Evolutionary conservation across 345 rosid species (phyloP).

Genomic region (Gossypium herbaceum): DNA sequence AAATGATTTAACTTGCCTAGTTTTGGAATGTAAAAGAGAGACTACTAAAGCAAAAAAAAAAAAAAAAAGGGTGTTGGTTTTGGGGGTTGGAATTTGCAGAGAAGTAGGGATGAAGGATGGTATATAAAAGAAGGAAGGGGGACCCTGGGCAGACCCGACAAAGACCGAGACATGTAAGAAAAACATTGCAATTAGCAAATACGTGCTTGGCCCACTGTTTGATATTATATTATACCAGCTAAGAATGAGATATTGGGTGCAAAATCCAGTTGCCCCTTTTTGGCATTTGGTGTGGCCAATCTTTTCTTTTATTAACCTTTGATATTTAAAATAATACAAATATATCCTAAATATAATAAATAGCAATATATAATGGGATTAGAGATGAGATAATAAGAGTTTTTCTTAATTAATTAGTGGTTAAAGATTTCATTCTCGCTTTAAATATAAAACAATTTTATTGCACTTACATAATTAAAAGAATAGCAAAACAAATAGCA

Average conservation of each 20-base stretch:
- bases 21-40: conserved; percentile 14
- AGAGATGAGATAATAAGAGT: too few species aligned
- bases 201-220: conserved; percentile 59
- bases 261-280: conserved; percentile 29
- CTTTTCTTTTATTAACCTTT: not conserved
- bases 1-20: not conserved
- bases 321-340: not conserved
- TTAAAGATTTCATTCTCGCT: too few species aligned
- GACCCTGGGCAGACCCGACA: not conserved
- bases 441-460: too few species aligned
- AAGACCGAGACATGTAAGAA: not conserved
- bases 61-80: not conserved
- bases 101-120: conserved; percentile 35
- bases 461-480: too few species aligned
- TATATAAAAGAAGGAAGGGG: conserved; percentile 27
- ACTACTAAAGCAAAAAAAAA: conserved; percentile 5
- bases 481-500: too few species aligned
- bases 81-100: not conserved
- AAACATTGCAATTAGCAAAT: not conserved
- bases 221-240: conserved; percentile 42
- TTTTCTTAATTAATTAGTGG: too few species aligned
- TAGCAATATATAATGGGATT: too few species aligned
- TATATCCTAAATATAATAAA: not conserved
- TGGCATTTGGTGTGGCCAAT: not conserved
- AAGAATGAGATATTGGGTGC: conserved; percentile 35